Conservation (phyloP, 2,329 filamentous ascomycete species). For the Venturia effusa region DNA sequence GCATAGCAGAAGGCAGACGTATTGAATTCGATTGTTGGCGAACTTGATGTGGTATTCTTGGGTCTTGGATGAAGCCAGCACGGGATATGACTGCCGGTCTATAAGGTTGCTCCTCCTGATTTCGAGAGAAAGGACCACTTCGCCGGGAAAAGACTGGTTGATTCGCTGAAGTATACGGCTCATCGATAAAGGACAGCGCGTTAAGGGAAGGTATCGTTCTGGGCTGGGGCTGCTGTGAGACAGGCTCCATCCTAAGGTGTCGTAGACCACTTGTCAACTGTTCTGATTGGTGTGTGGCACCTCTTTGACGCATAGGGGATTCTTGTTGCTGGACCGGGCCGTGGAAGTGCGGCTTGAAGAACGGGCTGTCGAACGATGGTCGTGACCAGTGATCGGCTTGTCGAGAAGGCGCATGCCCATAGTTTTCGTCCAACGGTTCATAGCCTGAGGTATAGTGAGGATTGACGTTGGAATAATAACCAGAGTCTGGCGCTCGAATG, state of each 20-base stretch:
- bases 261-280: background rate
- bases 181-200: slow-evolving; percentile 11
- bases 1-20: background rate
- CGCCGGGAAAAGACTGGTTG: slow-evolving; percentile 5
- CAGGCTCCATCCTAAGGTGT: background rate
- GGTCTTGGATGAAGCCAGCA: background rate
- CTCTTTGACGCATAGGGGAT: background rate
- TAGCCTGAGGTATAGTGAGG: background rate
- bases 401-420: background rate
- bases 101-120: background rate
- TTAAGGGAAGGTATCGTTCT: slow-evolving; percentile 4
- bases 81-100: background rate
- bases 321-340: background rate
- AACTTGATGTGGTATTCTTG: background rate
- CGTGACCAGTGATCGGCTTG: background rate
- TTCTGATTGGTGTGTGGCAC: background rate
- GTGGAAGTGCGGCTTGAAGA: background rate
- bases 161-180: slow-evolving; percentile 2
- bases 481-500: background rate
- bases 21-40: background rate
- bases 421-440: background rate
- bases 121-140: background rate
- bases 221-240: background rate
- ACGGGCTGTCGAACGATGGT: background rate
- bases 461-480: background rate